A percentile compares a stretch with the other conserved stretches of the same genome.
phyloP scores from a whole-genome alignment of 2,329 filamentous ascomycete species.

The Cercospora nicotianae region DNA sequence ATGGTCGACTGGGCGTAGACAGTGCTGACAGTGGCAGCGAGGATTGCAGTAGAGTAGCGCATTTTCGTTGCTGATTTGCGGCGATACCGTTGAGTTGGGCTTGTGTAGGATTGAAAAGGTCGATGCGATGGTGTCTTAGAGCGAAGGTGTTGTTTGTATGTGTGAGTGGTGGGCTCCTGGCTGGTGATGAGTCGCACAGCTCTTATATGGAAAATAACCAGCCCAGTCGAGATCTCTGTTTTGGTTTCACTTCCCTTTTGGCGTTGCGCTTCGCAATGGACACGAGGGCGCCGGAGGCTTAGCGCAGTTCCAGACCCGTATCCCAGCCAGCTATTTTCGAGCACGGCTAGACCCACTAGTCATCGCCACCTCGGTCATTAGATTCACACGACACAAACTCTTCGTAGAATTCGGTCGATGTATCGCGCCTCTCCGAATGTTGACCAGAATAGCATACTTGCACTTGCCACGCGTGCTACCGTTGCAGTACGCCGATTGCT shows the following conservation, averaged over 20 bases:
- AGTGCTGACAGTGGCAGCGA: conserved; percentile 19
- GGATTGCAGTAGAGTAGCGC: conserved; percentile 18
- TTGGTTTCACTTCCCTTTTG: background rate
- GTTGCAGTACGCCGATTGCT: background rate
- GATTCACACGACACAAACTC: background rate
- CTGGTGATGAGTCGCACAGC: background rate
- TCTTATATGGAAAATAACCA: background rate
- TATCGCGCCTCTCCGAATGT: background rate
- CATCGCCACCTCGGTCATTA: background rate
- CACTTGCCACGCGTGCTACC: background rate
- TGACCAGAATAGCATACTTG: conserved; percentile 2
- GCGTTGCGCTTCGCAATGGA: background rate
- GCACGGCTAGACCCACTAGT: background rate
- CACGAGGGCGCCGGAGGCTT: background rate
- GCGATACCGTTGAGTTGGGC: background rate
- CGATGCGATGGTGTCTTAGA: background rate
- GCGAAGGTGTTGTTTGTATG: background rate
- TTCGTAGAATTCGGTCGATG: background rate
- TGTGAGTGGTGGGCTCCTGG: background rate
- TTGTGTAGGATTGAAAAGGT: background rate
- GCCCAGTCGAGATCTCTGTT: background rate
- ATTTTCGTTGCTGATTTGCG: conserved; percentile 11
- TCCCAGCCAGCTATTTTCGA: background rate
- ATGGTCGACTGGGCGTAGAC: conserved; percentile 14
- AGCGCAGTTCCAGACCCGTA: background rate